A percentile compares a stretch with the other conserved stretches of the same genome.
Evolutionary conservation across 2,329 filamentous ascomycete genomes (phyloP).

Genomic region (Paraphoma sp.): DNA sequence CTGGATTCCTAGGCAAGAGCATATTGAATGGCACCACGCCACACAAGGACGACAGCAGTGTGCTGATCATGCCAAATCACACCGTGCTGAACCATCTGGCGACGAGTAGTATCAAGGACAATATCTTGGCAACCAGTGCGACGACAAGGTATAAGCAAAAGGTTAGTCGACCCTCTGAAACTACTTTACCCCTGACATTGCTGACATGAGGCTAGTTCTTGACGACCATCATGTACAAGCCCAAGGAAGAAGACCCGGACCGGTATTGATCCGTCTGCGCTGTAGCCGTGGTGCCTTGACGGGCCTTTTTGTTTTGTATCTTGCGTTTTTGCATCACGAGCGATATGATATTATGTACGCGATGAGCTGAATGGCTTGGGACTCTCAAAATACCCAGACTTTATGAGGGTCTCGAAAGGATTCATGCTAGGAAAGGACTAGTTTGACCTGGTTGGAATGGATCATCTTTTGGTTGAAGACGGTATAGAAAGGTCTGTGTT

Average conservation of each 20-base stretch:
- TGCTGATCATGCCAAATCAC: slow-evolving; percentile 95
- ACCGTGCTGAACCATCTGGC: slow-evolving; percentile 95
- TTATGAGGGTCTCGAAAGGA: background rate
- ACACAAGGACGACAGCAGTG: slow-evolving; percentile 98
- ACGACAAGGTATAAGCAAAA: slow-evolving; percentile 98
- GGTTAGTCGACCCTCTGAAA: slow-evolving; percentile 55
- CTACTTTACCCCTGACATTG: background rate
- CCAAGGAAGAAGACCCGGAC: slow-evolving; percentile 60
- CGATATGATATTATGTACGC: background rate
- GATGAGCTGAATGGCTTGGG: background rate
- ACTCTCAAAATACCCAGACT: background rate
- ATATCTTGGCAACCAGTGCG: slow-evolving; percentile 90
- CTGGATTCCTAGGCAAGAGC: slow-evolving; percentile 90
- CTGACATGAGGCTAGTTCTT: slow-evolving; percentile 72
- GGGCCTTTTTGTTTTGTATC: background rate
- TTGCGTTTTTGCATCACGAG: background rate
- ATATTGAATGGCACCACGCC: slow-evolving; percentile 90
- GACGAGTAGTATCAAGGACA: slow-evolving; percentile 97
- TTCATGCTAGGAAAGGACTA: background rate
- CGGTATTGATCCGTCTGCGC: background rate
- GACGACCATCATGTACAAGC: slow-evolving; percentile 97
- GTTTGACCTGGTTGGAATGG: too few species aligned
- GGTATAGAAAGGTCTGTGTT: too few species aligned
- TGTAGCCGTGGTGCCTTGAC: background rate
- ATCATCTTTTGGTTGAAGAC: too few species aligned